These are phyloP conservation scores for Akanthomyces lecanii DNA, from an alignment of 2,329 filamentous ascomycete species.

Conservation along the genomic window DNA sequence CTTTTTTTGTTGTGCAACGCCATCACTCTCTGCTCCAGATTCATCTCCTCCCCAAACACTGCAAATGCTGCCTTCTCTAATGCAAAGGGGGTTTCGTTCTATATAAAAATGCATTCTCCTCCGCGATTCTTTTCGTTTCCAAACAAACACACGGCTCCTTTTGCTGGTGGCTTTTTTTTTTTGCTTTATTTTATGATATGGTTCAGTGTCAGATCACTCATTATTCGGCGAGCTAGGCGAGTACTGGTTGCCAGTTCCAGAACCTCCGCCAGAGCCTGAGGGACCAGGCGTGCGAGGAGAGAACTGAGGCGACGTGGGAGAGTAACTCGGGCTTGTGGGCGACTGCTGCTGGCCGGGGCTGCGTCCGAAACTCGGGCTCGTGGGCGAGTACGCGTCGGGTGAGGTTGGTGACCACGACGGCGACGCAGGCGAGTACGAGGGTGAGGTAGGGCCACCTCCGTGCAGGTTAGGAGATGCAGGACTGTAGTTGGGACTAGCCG, in stretches of 20 bases:
- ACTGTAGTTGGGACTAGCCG: slow-evolving; percentile 67
- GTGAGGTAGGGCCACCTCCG: slow-evolving; percentile 45
- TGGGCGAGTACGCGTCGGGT: slow-evolving; percentile 58
- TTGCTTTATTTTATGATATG: background rate
- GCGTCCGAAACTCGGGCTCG: slow-evolving; percentile 56
- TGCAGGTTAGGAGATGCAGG: slow-evolving; percentile 59
- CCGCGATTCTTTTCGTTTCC: background rate
- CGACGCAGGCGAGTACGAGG: slow-evolving; percentile 65
- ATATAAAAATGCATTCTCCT: slow-evolving; percentile 11
- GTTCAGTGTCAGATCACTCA: slow-evolving; percentile 24
- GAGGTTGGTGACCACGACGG: slow-evolving; percentile 78
- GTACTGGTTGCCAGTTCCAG: slow-evolving; percentile 36
- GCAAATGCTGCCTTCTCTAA: slow-evolving; percentile 11
- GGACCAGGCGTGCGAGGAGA: slow-evolving; percentile 41
- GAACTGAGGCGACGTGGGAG: slow-evolving; percentile 53
- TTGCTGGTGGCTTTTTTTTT: background rate
- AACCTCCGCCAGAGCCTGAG: slow-evolving; percentile 22
- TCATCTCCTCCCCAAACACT: background rate
- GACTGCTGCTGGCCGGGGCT: slow-evolving; percentile 53
- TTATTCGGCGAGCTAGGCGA: slow-evolving; percentile 38
- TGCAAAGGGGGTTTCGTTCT: slow-evolving; percentile 15
- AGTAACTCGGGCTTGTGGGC: slow-evolving; percentile 68
- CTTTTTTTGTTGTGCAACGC: slow-evolving; percentile 12
- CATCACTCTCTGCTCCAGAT: background rate
- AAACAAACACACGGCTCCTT: slow-evolving; percentile 7